Evolutionary conservation across 2,329 filamentous ascomycete species (phyloP).

Genomic region (Clarireedia homoeocarpa): DNA sequence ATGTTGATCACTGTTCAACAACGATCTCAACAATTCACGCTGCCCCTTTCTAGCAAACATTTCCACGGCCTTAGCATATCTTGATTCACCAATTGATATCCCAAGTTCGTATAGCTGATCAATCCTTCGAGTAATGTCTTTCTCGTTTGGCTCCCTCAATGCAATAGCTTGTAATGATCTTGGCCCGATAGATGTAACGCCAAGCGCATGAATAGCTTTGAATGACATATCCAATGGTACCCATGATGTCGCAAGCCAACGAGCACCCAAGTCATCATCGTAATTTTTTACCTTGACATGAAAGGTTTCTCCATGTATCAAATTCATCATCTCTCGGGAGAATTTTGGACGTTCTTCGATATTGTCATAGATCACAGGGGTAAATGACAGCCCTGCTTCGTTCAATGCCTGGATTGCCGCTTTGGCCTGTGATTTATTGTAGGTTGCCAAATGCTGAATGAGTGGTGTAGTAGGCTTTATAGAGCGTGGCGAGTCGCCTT

Average conservation of each 20-base stretch:
- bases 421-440: constrained; percentile 23
- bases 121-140: constrained; percentile 51
- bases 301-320: constrained; percentile 25
- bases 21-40: constrained; percentile 24
- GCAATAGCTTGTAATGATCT: constrained; percentile 72
- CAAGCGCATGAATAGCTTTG: constrained; percentile 60
- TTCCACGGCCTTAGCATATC: constrained; percentile 58
- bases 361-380: constrained; percentile 8
- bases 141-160: constrained; percentile 49
- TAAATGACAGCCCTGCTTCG: constrained; percentile 21
- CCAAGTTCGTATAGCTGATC: constrained; percentile 51
- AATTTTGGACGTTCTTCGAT: constrained; percentile 14
- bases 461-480: constrained; percentile 34
- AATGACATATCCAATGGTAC: constrained; percentile 67
- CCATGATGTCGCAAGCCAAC: constrained; percentile 71
- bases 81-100: constrained; percentile 53
- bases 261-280: constrained; percentile 66
- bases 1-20: constrained; percentile 51
- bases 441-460: constrained; percentile 32
- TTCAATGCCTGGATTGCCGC: constrained; percentile 22
- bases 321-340: constrained; percentile 29
- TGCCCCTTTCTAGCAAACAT: constrained; percentile 53
- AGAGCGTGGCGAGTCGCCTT: constrained; percentile 34
- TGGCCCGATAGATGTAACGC: constrained; percentile 65
- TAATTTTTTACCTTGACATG: constrained; percentile 37